Evolutionary conservation across 148 eudicot species (phyloP), one percentile per base, ranked within the genome.

Genomic region (Cornus suecica): DNA sequence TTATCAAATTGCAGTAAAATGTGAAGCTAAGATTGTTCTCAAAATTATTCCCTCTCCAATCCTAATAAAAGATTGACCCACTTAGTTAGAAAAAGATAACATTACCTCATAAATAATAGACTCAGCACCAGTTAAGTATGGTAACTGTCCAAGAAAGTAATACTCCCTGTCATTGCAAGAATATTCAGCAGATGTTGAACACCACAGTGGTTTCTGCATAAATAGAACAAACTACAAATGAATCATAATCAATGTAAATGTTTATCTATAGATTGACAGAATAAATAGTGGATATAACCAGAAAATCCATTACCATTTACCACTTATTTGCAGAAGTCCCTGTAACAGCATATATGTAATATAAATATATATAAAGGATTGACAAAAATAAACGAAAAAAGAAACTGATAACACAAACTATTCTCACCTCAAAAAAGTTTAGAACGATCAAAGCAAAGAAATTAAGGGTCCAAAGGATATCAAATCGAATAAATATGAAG

Each of bases 181-280:
- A 75, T 69, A 70, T 72, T 45, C 83, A 42, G 76, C 70, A 42
- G 80, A 26, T 77, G 72, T 80, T 30, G 77, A 74, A 74, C 99
- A 94, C 99, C 99, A 94, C 80, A 92, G 76, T n/a, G 99, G 99
- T 83, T 84, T 90, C 99, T 94, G 96, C 77, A 74, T 26, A 80
- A 28, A 52, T 48, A 68, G 75, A 74, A 51, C 34, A 70, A 45
- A 66, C 63, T 69, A 60, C 20, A 24, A 60, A 58, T 20, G 66
- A 51, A 45, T 68, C 27, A 62, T 1, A 16, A 48, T 48, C 0
- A 1, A 3, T 1, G 20, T 48, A 48, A 48, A 48, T n/a, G 26
- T 37, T 62, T 24, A n/a, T 23, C 45, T 6, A n/a, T 20, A 10
- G 62, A 63, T 18, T 26, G 16, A 62, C 26, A 15, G 24, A 25